Conservation (phyloP, 2,329 filamentous ascomycete species). For the Cercospora sp. region DNA sequence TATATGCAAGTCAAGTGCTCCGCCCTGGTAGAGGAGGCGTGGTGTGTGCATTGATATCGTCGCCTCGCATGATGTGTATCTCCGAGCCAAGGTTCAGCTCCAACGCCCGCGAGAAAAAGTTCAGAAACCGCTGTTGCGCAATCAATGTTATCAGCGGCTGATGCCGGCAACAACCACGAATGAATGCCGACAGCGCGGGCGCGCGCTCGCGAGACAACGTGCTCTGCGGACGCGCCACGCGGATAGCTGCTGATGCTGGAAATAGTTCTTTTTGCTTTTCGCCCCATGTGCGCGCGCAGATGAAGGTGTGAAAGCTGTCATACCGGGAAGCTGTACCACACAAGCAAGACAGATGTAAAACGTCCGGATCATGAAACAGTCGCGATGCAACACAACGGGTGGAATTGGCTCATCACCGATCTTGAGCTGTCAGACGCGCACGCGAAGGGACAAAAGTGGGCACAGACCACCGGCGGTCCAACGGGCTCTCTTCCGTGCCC, state of each 20-base stretch:
- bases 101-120: background rate
- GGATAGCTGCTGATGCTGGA: background rate
- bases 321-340: background rate
- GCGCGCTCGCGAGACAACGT: background rate
- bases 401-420: background rate
- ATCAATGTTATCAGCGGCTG: conserved; percentile 1
- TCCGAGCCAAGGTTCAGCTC: background rate
- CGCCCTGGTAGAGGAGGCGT: background rate
- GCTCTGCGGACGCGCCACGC: background rate
- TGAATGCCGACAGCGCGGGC: background rate
- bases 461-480: background rate
- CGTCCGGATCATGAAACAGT: background rate
- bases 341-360: background rate
- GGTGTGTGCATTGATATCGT: background rate
- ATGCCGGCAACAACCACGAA: conserved; percentile 1
- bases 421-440: background rate
- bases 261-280: background rate
- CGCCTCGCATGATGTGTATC: background rate
- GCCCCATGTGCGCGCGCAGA: background rate
- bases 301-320: background rate
- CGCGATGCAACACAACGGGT: background rate
- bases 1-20: background rate
- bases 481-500: background rate
- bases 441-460: background rate
- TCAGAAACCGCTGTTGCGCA: background rate